Evolutionary conservation across 2,329 filamentous ascomycete species (phyloP).

Genomic region (Exophiala calicioides): DNA sequence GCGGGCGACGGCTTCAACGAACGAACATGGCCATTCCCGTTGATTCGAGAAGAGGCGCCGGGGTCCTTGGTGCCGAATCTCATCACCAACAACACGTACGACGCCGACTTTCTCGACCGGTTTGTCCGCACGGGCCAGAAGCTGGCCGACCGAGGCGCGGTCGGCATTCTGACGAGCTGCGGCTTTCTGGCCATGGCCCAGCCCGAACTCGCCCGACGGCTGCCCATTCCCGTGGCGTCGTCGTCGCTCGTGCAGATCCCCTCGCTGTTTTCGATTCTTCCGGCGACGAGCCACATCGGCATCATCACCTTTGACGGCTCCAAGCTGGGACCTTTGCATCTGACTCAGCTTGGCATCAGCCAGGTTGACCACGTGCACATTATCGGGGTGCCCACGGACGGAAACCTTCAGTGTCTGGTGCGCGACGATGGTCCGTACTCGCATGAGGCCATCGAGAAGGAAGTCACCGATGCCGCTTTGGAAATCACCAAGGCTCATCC

Average conservation of each 20-base stretch:
- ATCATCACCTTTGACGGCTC: constrained; percentile 37
- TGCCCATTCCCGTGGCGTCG: constrained; percentile 41
- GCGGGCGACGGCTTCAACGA: constrained; percentile 42
- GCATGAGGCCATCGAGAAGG: constrained; percentile 10
- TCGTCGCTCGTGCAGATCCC: constrained; percentile 41
- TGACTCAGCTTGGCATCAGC: constrained; percentile 32
- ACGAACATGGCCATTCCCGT: constrained; percentile 41
- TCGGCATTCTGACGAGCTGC: constrained; percentile 45
- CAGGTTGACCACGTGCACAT: constrained; percentile 27
- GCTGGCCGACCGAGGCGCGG: constrained; percentile 37
- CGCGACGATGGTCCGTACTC: constrained; percentile 7
- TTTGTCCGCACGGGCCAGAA: constrained; percentile 40
- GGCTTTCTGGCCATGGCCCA: constrained; percentile 44
- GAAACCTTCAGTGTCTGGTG: constrained; percentile 2
- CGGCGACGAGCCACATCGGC: constrained; percentile 32
- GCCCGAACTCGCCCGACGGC: constrained; percentile 34
- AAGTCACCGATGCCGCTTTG: constrained; percentile 8
- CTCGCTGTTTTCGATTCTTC: constrained; percentile 34
- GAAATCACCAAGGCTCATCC: constrained; percentile 6
- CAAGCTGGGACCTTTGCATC: constrained; percentile 10
- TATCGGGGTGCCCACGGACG: constrained; percentile 25
- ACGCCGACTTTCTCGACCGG: constrained; percentile 37
- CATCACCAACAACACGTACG: constrained; percentile 36
- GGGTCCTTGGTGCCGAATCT: constrained; percentile 36
- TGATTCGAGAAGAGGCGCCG: constrained; percentile 39